A percentile compares a stretch with the other conserved stretches of the same genome.
Conservation (phyloP, 129 eudicot genomes). For the Pseudognaphalium luteoalbum region DNA sequence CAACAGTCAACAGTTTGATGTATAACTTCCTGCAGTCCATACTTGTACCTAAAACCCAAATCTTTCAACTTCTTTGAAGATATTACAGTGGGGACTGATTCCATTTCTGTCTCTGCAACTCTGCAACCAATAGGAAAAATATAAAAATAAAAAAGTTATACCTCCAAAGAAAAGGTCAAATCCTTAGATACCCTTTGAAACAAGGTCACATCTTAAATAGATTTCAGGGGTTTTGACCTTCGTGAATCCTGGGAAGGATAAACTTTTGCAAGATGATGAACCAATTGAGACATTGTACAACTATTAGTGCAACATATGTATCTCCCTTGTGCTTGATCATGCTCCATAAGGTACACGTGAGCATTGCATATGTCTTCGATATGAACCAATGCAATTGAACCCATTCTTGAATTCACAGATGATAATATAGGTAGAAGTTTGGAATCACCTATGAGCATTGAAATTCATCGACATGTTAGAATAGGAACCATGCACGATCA, state of each 20-base stretch:
- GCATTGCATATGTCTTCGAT: conserved; percentile 84
- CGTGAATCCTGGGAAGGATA: conserved; percentile 45
- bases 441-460: conserved; percentile 48
- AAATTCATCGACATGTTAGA: conserved; percentile 7
- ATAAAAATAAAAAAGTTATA: neutral
- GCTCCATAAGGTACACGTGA: conserved; percentile 88
- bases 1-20: conserved; percentile 45
- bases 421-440: conserved; percentile 45
- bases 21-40: conserved; percentile 54
- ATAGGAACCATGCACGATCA: conserved; percentile 1
- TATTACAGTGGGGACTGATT: conserved; percentile 53
- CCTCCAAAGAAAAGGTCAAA: conserved; percentile 11
- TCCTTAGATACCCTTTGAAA: neutral
- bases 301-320: conserved; percentile 67
- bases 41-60: conserved; percentile 70
- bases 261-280: conserved; percentile 48
- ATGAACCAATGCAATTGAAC: conserved; percentile 88
- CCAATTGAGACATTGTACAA: conserved; percentile 53
- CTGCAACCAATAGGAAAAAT: conserved; percentile 36
- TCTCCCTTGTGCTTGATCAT: conserved; percentile 58
- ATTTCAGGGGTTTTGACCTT: conserved; percentile 42
- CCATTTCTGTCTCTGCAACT: conserved; percentile 32
- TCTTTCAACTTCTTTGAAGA: conserved; percentile 83
- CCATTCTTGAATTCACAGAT: conserved; percentile 86
- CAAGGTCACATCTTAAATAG: conserved; percentile 7